Evolutionary conservation across 73 alveolate species (phyloP), one percentile per base, ranked within the genome.

Genomic region (Uronychia binucleata): DNA sequence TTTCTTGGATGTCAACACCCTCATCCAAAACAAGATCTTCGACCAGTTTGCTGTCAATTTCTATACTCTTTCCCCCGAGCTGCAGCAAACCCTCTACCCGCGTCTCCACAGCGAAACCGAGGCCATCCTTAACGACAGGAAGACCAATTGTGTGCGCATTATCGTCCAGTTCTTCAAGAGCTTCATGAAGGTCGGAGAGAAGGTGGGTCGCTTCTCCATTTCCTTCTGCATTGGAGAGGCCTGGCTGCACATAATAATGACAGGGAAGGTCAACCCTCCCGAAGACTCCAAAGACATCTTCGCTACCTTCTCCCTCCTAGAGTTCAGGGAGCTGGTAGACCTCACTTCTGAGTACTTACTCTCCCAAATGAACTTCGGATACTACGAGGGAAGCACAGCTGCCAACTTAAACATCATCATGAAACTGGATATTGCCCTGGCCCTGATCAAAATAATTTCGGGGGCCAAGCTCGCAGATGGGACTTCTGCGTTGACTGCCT

Each of bases 1-100:
- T n/a, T 79, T 32, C 59, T 25, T 79, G 33, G 31, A 31, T 29
- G 26, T 25, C 25, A n/a, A 79, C 8, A 31, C 31, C 19, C 34
- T 79, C 19, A 31, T 26, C 19, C 13, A 31, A 26, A n/a, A 31
- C 1, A 28, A 31, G 8, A n/a, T 79, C 26, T 28, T 79, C 25
- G 31, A 31, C 19, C 78, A 33, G 19, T 34, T 85, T 1, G 74
- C 59, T 13, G 14, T 14, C 27, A 14, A 85, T n/a, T 85, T 77
- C 91, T 76, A 27, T 46, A n/a, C 31, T 0, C 77, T 85, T n/a
- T 1, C 57, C 11, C 74, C 34, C 76, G 28, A 30, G 1, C 57
- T 26, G 27, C n/a, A 74, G 32, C 80, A 85, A 30, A 33, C 27
- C 1, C 81, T 85, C 1, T 85, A 85, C 75, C 80, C 80, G 26